phyloP scores from a whole-genome alignment of 2,329 filamentous ascomycete genomes.

The Trematosphaeria pertusa region DNA sequence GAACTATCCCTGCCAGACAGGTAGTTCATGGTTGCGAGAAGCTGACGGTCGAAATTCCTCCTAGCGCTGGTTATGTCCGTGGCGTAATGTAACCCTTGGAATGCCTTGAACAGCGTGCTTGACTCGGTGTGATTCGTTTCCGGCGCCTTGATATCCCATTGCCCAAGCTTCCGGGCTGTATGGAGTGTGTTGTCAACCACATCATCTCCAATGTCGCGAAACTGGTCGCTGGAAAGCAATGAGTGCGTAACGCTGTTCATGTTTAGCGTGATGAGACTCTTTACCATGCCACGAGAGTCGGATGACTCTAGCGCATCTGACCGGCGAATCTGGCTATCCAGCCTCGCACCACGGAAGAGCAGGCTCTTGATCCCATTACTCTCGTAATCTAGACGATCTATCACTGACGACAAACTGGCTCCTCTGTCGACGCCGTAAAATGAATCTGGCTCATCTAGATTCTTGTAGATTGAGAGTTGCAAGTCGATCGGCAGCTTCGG shows the following conservation, averaged over 20 bases:
- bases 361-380: slow-evolving; percentile 85
- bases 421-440: slow-evolving; percentile 90
- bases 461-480: slow-evolving; percentile 83
- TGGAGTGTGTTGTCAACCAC: slow-evolving; percentile 76
- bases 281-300: slow-evolving; percentile 75
- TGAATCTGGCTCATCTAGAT: slow-evolving; percentile 92
- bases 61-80: slow-evolving; percentile 62
- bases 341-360: slow-evolving; percentile 87
- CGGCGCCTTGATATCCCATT: slow-evolving; percentile 89
- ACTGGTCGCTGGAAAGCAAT: slow-evolving; percentile 72
- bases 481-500: slow-evolving; percentile 65
- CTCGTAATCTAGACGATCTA: slow-evolving; percentile 88
- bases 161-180: slow-evolving; percentile 81
- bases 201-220: slow-evolving; percentile 62
- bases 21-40: slow-evolving; percentile 55
- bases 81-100: slow-evolving; percentile 78
- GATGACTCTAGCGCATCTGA: slow-evolving; percentile 61
- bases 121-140: slow-evolving; percentile 66
- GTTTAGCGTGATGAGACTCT: slow-evolving; percentile 79
- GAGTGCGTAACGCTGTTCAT: slow-evolving; percentile 86
- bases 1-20: slow-evolving; percentile 36
- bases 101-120: slow-evolving; percentile 77
- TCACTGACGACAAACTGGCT: slow-evolving; percentile 76
- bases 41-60: slow-evolving; percentile 67
- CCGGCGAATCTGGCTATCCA: slow-evolving; percentile 80